phyloP scores from a whole-genome alignment of 441 rosid genomes.

The Bocquillonia castaneifolia region DNA sequence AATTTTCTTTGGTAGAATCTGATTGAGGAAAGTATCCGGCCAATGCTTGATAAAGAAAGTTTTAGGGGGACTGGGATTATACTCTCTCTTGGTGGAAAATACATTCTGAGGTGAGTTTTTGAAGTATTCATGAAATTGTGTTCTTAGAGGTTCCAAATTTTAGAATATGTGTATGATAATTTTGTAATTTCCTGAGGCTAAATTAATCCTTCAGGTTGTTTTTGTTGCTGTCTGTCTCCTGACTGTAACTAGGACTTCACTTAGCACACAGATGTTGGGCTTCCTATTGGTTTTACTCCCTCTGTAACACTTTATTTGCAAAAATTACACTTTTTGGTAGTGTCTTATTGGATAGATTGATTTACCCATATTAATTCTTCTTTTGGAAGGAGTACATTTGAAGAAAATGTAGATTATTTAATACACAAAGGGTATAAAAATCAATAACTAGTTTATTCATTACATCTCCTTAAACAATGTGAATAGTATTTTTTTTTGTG shows the following conservation, averaged over 20 bases:
- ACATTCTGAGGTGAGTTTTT: slow-evolving; percentile 67
- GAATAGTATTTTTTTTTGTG: too few relatives aligned
- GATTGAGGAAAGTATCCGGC: slow-evolving; percentile 75
- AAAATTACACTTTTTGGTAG: too few relatives aligned
- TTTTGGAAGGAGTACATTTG: too few relatives aligned
- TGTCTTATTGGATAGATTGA: too few relatives aligned
- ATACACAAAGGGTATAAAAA: too few relatives aligned
- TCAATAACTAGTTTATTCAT: too few relatives aligned
- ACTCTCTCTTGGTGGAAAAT: slow-evolving; percentile 92
- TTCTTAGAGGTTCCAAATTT: not conserved
- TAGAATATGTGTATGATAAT: slow-evolving; percentile 6
- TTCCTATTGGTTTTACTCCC: slow-evolving; percentile 66
- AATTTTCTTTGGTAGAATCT: slow-evolving; percentile 37
- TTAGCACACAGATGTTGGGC: slow-evolving; percentile 81
- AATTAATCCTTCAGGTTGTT: slow-evolving; percentile 54
- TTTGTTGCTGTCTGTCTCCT: slow-evolving; percentile 94
- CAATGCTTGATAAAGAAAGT: slow-evolving; percentile 88
- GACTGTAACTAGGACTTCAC: slow-evolving; percentile 92
- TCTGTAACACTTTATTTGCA: not conserved
- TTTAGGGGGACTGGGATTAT: slow-evolving; percentile 79
- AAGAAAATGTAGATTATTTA: too few relatives aligned
- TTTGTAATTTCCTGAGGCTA: slow-evolving; percentile 21
- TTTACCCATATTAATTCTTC: too few relatives aligned
- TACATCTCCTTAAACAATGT: too few relatives aligned
- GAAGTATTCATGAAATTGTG: slow-evolving; percentile 43